Evolutionary conservation across 306 rosid species (phyloP).

Genomic region (Ormosia semicastrata): DNA sequence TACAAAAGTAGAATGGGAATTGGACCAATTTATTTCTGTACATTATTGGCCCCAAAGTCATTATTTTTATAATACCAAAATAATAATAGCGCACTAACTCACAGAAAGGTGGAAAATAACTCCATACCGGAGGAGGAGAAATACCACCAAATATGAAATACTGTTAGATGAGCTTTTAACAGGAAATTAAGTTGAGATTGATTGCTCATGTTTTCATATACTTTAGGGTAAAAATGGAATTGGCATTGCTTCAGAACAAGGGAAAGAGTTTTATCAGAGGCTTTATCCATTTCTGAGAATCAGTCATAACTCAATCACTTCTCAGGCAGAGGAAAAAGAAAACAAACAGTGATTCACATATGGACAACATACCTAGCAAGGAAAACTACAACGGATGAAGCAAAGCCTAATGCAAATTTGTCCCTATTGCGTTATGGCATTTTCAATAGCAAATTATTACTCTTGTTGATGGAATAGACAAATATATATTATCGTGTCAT

Average conservation of each 20-base stretch:
- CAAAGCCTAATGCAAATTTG: conserved; percentile 6
- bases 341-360: neutral
- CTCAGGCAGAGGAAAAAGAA: neutral
- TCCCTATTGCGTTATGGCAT: neutral
- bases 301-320: conserved; percentile 1
- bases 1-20: neutral
- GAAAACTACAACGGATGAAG: neutral
- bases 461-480: neutral
- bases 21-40: neutral
- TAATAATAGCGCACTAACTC: neutral
- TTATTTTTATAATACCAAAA: neutral
- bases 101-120: neutral
- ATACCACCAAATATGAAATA: neutral
- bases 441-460: neutral
- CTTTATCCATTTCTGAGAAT: neutral
- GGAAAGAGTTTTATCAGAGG: conserved; percentile 4
- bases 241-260: neutral
- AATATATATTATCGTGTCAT: neutral
- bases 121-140: neutral
- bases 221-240: neutral
- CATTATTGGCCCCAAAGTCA: neutral
- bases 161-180: neutral
- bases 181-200: neutral
- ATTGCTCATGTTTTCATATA: neutral
- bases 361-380: conserved; percentile 11